Base-by-base conservation (phyloP, 257 asterid species). In the Nemophila menziesii region DNA sequence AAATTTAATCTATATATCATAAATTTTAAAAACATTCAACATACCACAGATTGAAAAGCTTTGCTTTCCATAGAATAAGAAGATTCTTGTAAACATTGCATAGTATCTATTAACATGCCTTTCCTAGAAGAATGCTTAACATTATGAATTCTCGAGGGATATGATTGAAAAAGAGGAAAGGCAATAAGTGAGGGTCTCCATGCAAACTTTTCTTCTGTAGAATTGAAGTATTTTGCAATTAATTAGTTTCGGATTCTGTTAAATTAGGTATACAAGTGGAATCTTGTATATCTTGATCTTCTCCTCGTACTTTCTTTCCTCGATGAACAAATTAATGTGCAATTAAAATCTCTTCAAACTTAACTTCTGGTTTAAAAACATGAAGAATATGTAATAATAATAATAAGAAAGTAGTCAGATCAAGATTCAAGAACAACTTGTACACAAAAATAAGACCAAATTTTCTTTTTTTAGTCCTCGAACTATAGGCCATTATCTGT, bases 331-430 rank as follows among this genome's bases (percentile, higher is more conserved):
- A 84, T 58, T 79, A n/a, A n/a, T 78, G 71, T 65, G 73, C 68
- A 20, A 89, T 79, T 41, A 84, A 76, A 65, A 89, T 74, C 77
- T 76, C 79, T 57, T 70, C 66, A 53, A 66, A 64, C 56, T 68
- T 78, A 60, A 74, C 82, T 70, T 84, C 92, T 36, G 98, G 95
- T 63, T 58, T 80, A 56, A 73, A 47, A 58, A 62, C 57, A 69
- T 89, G 98, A 44, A 94, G 95, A 67, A 89, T 73, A 95, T 89
- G 82, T 65, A 77, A 52, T n/a, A n/a, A n/a, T n/a, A n/a, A n/a
- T n/a, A n/a, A n/a, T n/a, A n/a, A n/a, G n/a, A n/a, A n/a, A n/a
- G n/a, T 51, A 56, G 34, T 59, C 49, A 64, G 11, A 20, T 20
- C 19, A 49, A 46, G 47, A 44, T 33, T 47, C 39, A 39, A 34